phyloP scores from a whole-genome alignment of 2,329 filamentous ascomycete species.

The Cladosporium sp. region DNA sequence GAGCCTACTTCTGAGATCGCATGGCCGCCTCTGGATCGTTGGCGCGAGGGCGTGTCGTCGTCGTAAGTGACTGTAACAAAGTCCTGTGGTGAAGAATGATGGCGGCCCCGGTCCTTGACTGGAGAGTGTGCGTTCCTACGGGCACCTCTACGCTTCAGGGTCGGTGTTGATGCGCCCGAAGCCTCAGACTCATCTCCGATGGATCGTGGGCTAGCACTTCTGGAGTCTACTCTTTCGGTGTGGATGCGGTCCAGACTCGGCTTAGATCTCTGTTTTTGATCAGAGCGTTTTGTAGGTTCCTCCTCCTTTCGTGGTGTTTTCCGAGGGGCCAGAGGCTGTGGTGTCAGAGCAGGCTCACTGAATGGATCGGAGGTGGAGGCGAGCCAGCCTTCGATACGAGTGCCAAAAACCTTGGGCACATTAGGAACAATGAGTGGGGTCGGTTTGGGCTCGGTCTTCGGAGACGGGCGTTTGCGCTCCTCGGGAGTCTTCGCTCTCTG shows the following conservation, averaged over 20 bases:
- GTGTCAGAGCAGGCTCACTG: slow-evolving; percentile 30
- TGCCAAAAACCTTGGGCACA: slow-evolving; percentile 41
- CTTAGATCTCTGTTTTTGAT: slow-evolving; percentile 17
- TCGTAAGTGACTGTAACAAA: slow-evolving; percentile 31
- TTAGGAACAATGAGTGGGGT: slow-evolving; percentile 29
- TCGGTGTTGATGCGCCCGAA: slow-evolving; percentile 17
- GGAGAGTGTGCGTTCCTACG: slow-evolving; percentile 36
- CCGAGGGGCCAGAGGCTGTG: slow-evolving; percentile 23
- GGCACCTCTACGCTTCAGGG: slow-evolving; percentile 31
- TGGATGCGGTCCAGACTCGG: slow-evolving; percentile 17
- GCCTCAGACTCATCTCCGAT: slow-evolving; percentile 7
- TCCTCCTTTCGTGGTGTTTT: slow-evolving; percentile 17
- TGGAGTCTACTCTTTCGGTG: not conserved
- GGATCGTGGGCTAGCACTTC: slow-evolving; percentile 7
- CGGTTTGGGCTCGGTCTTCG: slow-evolving; percentile 8
- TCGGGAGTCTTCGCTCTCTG: slow-evolving; percentile 1
- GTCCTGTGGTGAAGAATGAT: slow-evolving; percentile 23
- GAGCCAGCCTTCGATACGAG: slow-evolving; percentile 58
- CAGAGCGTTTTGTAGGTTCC: slow-evolving; percentile 13
- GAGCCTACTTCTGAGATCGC: slow-evolving; percentile 54
- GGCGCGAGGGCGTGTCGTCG: not conserved
- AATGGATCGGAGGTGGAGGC: slow-evolving; percentile 34
- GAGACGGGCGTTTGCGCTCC: slow-evolving; percentile 1
- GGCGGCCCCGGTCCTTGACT: slow-evolving; percentile 32
- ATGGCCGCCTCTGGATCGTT: slow-evolving; percentile 12